phyloP scores from a whole-genome alignment of 2,329 filamentous ascomycete genomes.

The Furcasterigmium sp. region DNA sequence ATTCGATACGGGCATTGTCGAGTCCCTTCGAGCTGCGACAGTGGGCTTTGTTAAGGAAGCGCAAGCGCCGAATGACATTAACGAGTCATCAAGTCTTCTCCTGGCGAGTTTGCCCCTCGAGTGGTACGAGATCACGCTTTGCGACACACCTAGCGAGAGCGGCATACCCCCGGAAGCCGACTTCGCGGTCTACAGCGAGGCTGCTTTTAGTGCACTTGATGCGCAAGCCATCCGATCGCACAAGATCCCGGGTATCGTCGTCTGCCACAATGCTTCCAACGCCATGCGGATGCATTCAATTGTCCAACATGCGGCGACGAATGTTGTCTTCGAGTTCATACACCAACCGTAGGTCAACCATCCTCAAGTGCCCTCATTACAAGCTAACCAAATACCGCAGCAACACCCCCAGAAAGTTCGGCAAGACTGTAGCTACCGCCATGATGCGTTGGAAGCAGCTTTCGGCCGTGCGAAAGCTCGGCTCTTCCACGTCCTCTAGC shows the following conservation, averaged over 20 bases:
- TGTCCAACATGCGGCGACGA: conserved; percentile 3
- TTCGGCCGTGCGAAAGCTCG: neutral
- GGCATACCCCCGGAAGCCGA: conserved; percentile 10
- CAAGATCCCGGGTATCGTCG: conserved; percentile 11
- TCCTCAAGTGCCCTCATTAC: neutral
- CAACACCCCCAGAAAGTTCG: conserved; percentile 12
- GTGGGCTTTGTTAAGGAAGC: conserved; percentile 10
- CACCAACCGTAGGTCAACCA: conserved; percentile 14
- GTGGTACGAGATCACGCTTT: conserved; percentile 28
- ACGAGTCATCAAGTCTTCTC: conserved; percentile 14
- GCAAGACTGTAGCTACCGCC: conserved; percentile 10
- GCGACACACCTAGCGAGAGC: conserved; percentile 5
- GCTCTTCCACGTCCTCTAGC: conserved; percentile 2
- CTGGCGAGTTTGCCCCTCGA: conserved; percentile 13
- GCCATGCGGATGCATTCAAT: conserved; percentile 10
- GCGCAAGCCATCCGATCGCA: conserved; percentile 12
- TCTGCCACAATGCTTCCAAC: conserved; percentile 13
- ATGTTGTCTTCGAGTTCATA: conserved; percentile 13
- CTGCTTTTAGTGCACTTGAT: conserved; percentile 13
- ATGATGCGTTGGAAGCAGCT: conserved; percentile 11
- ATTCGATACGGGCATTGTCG: conserved; percentile 2
- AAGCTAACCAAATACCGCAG: neutral
- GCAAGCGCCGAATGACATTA: conserved; percentile 9
- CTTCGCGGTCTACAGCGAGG: conserved; percentile 20
- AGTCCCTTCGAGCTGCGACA: neutral